Evolutionary conservation across 225 moss, liverwort and hornwort species (phyloP).

Genomic region (Straminergon stramineum): DNA sequence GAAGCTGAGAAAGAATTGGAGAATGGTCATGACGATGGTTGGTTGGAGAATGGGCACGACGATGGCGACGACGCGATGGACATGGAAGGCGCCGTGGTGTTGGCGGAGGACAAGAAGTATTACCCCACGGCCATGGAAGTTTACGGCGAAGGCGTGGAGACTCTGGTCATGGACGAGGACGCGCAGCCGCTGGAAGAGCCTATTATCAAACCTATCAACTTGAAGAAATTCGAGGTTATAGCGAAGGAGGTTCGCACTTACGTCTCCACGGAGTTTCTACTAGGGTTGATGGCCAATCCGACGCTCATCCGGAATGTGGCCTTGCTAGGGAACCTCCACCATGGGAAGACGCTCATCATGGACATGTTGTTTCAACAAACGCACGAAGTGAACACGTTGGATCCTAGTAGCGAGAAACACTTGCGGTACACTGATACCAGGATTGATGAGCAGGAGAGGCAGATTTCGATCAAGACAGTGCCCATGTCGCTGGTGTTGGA

Average conservation of each 20-base stretch:
- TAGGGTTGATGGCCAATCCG: conserved; percentile 90
- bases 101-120: conserved; percentile 99
- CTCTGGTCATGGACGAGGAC: conserved; percentile 97
- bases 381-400: conserved; percentile 75
- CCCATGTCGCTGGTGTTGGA: conserved; percentile 93
- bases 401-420: conserved; percentile 87
- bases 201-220: conserved; percentile 80
- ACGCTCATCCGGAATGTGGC: conserved; percentile 91
- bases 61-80: conserved; percentile 78
- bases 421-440: conserved; percentile 92
- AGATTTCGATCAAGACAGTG: conserved; percentile 94
- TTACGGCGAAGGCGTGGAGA: conserved; percentile 95
- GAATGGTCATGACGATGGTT: conserved; percentile 61
- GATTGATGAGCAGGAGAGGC: conserved; percentile 98
- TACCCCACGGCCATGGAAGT: conserved; percentile 98
- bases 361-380: conserved; percentile 97
- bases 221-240: conserved; percentile 88
- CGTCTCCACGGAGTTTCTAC: conserved; percentile 77
- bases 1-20: conserved; percentile 37
- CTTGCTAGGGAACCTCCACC: conserved; percentile 81
- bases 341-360: conserved; percentile 92
- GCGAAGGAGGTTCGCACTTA: conserved; percentile 79
- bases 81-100: conserved; percentile 71
- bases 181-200: conserved; percentile 94
- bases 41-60: conserved; percentile 42